Evolutionary conservation across 2,329 filamentous ascomycete species (phyloP).

Genomic region (Penicillium palitans): DNA sequence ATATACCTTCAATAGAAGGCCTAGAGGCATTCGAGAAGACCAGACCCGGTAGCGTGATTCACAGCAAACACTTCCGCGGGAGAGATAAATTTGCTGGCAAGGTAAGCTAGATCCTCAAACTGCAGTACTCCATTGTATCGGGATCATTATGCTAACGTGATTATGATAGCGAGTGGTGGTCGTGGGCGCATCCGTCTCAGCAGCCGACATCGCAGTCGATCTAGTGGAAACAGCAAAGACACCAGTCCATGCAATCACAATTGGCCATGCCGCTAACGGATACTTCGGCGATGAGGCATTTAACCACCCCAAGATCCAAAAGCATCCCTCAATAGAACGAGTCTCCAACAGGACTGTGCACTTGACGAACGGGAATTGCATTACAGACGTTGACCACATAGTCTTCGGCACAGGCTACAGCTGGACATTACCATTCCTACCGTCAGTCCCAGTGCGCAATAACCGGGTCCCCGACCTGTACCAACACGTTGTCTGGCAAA

Average conservation of each 20-base stretch:
- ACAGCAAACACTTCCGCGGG: slow-evolving; percentile 2
- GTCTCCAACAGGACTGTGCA: neutral
- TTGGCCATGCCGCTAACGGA: neutral
- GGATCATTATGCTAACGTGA: neutral
- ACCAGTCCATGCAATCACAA: neutral
- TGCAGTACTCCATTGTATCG: rapidly evolving
- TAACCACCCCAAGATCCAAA: neutral
- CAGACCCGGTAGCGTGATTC: neutral
- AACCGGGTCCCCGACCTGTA: neutral
- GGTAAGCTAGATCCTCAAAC: neutral
- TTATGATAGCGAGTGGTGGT: neutral
- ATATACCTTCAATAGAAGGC: neutral
- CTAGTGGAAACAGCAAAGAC: neutral
- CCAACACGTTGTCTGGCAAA: slow-evolving; percentile 2
- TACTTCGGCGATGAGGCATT: neutral
- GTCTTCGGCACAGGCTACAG: slow-evolving; percentile 2
- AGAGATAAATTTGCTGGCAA: neutral
- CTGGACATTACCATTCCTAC: neutral
- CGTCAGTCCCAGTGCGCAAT: neutral
- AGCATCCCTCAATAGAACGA: neutral
- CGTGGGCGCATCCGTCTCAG: slow-evolving; percentile 2
- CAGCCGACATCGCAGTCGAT: neutral
- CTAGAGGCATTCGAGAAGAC: neutral
- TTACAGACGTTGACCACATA: neutral
- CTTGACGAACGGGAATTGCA: neutral